Evolutionary conservation across 345 rosid species (phyloP).

Genomic region (Rhodomyrtus tomentosa): DNA sequence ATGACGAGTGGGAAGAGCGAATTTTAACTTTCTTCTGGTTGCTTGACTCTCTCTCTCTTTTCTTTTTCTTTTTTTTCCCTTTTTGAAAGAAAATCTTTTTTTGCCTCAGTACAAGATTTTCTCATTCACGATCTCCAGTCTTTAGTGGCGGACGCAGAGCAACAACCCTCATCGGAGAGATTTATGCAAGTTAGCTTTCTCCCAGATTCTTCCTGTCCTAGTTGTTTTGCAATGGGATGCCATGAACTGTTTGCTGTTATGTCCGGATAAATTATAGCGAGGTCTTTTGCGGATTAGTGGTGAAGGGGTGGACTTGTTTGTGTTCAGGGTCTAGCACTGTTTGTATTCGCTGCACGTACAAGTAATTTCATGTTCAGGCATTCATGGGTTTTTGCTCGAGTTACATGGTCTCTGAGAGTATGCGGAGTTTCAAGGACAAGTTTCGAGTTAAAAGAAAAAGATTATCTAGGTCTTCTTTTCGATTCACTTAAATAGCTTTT

Average conservation of each 20-base stretch:
- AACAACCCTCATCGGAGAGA: constrained; percentile 18
- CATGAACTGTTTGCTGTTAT: neutral
- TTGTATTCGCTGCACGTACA: neutral
- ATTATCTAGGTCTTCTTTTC: neutral
- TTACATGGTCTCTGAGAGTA: neutral
- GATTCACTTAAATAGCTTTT: neutral
- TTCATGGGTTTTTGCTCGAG: neutral
- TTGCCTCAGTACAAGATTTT: constrained; percentile 42
- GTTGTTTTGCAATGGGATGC: neutral
- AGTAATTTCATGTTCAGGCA: neutral
- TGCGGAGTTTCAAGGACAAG: neutral
- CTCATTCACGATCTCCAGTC: constrained; percentile 38
- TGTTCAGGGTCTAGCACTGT: neutral
- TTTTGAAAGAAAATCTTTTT: neutral
- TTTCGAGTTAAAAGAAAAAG: neutral
- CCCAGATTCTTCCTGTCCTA: neutral
- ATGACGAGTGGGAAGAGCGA: neutral
- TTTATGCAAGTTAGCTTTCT: constrained; percentile 33
- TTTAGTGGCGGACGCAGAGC: constrained; percentile 36
- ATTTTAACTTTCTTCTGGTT: neutral
- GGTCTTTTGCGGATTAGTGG: neutral
- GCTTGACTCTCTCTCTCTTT: no score
- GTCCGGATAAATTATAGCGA: neutral
- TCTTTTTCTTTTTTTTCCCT: no score
- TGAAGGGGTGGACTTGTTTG: neutral